Evolutionary conservation across 176 grass and related monocot species (phyloP), one percentile per base, ranked within the genome.

Genomic region (Bothriochloa decipiens): DNA sequence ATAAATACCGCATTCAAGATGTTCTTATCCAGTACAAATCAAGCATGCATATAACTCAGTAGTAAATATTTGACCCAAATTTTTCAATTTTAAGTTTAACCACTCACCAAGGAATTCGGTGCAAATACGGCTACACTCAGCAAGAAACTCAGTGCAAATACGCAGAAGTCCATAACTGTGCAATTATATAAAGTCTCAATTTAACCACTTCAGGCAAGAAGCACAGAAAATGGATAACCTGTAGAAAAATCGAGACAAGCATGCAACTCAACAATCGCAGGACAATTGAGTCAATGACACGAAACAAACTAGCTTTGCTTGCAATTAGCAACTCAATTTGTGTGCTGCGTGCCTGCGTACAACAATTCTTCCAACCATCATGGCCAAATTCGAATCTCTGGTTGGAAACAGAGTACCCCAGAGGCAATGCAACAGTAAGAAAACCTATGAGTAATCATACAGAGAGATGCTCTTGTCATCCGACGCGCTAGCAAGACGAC

Each of bases 391-490:
- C 11, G 17, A 26, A 15, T 15, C 60, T 22, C 55, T 26, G 26
- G 58, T 18, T 68, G 60, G 27, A 32, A 42, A 53, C 65, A 72
- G 18, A 65, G 43, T 74, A 83, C 80, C 65, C 79, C 80, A 29
- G 17, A 78, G 20, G 33, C n/a, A 5, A 10, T 35, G 42, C 32
- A 32, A 39, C 6, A 18, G 25, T 29, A 45, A 0, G 0, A 16
- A 43, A 86, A 83, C 7, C 86, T 89, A 95, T 0, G 93, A 95
- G 88, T 95, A 93, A 92, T 98, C 96, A 11, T 93, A 98, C 57
- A 98, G 71, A 11, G 96, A 95, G 58, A 95, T 87, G 78, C 93
- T 92, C 89, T 87, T 95, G 76, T 95, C 96, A 42, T 98, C 96
- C 0, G 93, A 98, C 16, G 83, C 89, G 1, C 91, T 98, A 0